Evolutionary conservation across 768 basidiomycete genomes (phyloP).

Genomic region (Boletus eberwhitei): DNA sequence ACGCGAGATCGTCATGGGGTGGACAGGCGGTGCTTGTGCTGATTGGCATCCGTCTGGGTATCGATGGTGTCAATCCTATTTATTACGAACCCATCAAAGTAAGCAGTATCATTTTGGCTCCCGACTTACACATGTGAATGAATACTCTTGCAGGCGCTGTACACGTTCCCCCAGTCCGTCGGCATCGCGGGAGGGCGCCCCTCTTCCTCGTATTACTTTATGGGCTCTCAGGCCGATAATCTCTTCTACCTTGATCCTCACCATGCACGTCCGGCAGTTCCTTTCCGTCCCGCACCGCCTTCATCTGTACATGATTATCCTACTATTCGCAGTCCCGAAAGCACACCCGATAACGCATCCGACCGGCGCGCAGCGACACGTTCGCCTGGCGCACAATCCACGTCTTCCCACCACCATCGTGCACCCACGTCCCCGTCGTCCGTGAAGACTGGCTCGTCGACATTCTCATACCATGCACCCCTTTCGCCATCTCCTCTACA

Average conservation of each 20-base stretch:
- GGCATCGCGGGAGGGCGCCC: slow-evolving; percentile 97
- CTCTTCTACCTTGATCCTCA: slow-evolving; percentile 83
- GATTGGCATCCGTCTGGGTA: slow-evolving; percentile 80
- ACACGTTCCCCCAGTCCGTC: slow-evolving; percentile 91
- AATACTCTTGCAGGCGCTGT: slow-evolving; percentile 56
- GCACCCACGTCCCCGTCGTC: slow-evolving; percentile 51
- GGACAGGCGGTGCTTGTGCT: slow-evolving; percentile 81
- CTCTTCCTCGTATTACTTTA: slow-evolving; percentile 97
- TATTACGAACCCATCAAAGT: slow-evolving; percentile 88
- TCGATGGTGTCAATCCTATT: slow-evolving; percentile 93
- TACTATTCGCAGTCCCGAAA: slow-evolving; percentile 24
- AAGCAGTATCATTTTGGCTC: slow-evolving; percentile 8
- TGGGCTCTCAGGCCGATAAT: slow-evolving; percentile 85
- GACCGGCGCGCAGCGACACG: slow-evolving; percentile 25
- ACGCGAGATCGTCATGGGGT: slow-evolving; percentile 59
- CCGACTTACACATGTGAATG: not conserved
- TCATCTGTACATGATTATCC: slow-evolving; percentile 23
- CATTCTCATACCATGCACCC: slow-evolving; percentile 56
- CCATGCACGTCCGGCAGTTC: slow-evolving; percentile 73
- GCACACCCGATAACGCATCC: slow-evolving; percentile 31
- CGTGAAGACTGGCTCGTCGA: slow-evolving; percentile 45
- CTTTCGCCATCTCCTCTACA: slow-evolving; percentile 64
- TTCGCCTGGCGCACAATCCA: slow-evolving; percentile 22
- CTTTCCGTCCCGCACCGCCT: slow-evolving; percentile 53
- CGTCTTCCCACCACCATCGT: slow-evolving; percentile 32